Conservation (phyloP, 495 filamentous ascomycete genomes). For the Xylaria venustula region DNA sequence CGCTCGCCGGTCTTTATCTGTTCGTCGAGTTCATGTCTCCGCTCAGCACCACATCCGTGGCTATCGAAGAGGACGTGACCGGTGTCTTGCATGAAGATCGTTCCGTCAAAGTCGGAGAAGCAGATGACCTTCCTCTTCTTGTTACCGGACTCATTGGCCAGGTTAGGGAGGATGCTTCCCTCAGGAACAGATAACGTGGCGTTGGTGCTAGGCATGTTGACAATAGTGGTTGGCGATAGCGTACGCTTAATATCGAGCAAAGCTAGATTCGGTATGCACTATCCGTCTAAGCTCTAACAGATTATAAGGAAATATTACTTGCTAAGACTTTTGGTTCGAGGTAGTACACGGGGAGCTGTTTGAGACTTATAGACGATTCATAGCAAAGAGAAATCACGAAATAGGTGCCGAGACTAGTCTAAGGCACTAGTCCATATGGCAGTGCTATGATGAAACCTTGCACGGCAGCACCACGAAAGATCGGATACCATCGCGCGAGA, state of each 20-base stretch:
- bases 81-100: constrained; percentile 78
- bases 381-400: background rate
- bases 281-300: background rate
- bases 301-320: background rate
- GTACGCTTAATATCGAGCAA: background rate
- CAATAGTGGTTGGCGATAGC: too few relatives aligned
- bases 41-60: constrained; percentile 61
- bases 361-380: background rate
- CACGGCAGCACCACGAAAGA: background rate
- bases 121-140: constrained; percentile 53
- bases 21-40: constrained; percentile 58
- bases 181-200: constrained; percentile 22
- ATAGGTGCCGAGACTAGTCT: background rate
- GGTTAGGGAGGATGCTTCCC: too few relatives aligned
- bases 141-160: constrained; percentile 16
- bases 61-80: constrained; percentile 71
- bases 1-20: constrained; percentile 67
- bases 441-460: background rate
- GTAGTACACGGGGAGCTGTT: too few relatives aligned
- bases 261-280: background rate
- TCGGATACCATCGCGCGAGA: background rate
- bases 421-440: background rate
- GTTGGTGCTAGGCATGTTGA: constrained; percentile 36
- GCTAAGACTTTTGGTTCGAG: background rate
- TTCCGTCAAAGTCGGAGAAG: constrained; percentile 74